These are phyloP conservation scores for Myxozyma geophila DNA, from an alignment of 805 yeast species.

Conservation along the genomic window DNA sequence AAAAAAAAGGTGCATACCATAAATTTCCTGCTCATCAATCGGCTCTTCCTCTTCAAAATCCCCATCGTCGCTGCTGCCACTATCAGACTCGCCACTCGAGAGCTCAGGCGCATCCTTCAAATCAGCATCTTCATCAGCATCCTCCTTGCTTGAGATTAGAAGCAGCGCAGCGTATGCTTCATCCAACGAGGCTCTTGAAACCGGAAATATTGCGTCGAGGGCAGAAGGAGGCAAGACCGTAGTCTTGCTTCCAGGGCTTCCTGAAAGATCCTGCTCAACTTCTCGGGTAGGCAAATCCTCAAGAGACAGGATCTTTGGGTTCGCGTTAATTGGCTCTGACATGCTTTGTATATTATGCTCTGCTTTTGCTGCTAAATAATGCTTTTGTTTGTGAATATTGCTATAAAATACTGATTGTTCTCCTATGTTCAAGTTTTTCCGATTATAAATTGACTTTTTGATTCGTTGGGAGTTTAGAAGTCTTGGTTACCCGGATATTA, in stretches of 20 bases:
- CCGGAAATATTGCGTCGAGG: slow-evolving; percentile 26
- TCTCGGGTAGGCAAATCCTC: slow-evolving; percentile 74
- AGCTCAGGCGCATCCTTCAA: slow-evolving; percentile 20
- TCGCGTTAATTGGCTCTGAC: slow-evolving; percentile 89
- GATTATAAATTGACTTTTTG: slow-evolving; percentile 12
- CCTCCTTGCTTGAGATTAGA: slow-evolving; percentile 38
- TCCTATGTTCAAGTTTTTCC: not conserved
- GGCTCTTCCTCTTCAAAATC: slow-evolving; percentile 51
- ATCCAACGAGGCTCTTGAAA: not conserved
- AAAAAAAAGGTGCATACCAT: slow-evolving; percentile 46
- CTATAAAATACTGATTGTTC: not conserved
- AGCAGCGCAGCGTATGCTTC: slow-evolving; percentile 29
- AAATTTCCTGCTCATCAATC: slow-evolving; percentile 88
- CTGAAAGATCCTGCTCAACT: slow-evolving; percentile 18
- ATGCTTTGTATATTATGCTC: slow-evolving; percentile 43
- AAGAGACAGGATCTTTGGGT: slow-evolving; percentile 81
- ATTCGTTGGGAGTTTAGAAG: slow-evolving; percentile 15
- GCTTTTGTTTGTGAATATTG: not conserved
- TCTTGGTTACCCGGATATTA: not conserved
- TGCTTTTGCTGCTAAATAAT: not conserved
- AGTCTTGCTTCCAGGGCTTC: not conserved
- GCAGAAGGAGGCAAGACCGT: slow-evolving; percentile 23
- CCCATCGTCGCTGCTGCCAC: slow-evolving; percentile 38
- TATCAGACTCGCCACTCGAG: slow-evolving; percentile 31
- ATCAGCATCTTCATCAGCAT: slow-evolving; percentile 39